phyloP scores from a whole-genome alignment of 805 yeast species.

The Barnettozyma pratensis region DNA sequence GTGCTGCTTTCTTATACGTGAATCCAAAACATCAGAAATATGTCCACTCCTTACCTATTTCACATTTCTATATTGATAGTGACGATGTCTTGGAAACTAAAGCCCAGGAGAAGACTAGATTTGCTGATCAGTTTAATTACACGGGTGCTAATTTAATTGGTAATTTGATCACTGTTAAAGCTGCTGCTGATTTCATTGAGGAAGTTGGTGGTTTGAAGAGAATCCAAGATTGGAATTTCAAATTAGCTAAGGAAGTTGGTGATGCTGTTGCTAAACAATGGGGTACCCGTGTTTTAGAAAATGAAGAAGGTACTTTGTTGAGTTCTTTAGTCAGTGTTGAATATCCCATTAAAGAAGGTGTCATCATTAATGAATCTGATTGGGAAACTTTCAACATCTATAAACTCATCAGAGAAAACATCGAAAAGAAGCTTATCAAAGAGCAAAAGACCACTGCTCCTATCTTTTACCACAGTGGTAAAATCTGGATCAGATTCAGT shows the following conservation, averaged over 20 bases:
- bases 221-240: conserved; percentile 43
- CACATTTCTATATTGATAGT: conserved; percentile 38
- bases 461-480: conserved; percentile 34
- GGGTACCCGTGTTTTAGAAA: conserved; percentile 34
- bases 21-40: conserved; percentile 42
- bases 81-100: conserved; percentile 26
- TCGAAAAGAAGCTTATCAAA: conserved; percentile 21
- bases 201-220: conserved; percentile 51
- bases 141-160: conserved; percentile 48
- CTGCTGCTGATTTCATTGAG: conserved; percentile 49
- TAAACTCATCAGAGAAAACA: conserved; percentile 13
- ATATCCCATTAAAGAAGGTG: conserved; percentile 29
- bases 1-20: conserved; percentile 56
- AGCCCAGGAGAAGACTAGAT: conserved; percentile 4
- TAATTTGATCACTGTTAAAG: conserved; percentile 34
- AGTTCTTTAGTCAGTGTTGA: conserved; percentile 41
- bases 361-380: conserved; percentile 13
- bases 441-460: conserved; percentile 46
- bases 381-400: conserved; percentile 15
- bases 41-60: conserved; percentile 55
- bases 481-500: conserved; percentile 45
- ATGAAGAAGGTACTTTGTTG: conserved; percentile 30
- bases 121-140: conserved; percentile 41
- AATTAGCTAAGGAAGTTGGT: conserved; percentile 41
- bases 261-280: conserved; percentile 33